These are phyloP conservation scores for Penicillium paxilli DNA, from an alignment of 495 filamentous ascomycete genomes.

Conservation along the genomic window DNA sequence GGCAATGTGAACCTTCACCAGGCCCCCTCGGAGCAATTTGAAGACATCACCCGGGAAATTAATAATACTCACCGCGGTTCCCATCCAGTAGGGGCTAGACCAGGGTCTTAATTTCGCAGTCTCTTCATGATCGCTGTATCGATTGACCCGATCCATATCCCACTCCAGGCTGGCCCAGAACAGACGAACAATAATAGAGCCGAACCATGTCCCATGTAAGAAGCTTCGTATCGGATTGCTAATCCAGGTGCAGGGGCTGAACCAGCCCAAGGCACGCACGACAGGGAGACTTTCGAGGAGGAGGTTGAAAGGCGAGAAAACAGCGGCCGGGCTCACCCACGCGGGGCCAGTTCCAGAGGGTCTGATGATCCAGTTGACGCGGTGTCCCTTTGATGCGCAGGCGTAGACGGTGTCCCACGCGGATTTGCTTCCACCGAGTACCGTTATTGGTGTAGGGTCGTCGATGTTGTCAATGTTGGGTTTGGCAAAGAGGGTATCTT, in stretches of 20 bases:
- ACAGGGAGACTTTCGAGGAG: slow-evolving; percentile 10
- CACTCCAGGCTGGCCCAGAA: slow-evolving; percentile 9
- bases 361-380: slow-evolving; percentile 9
- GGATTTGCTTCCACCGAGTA: slow-evolving; percentile 10
- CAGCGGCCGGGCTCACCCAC: slow-evolving; percentile 9
- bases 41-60: slow-evolving; percentile 11
- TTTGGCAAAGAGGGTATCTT: slow-evolving; percentile 7
- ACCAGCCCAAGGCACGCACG: slow-evolving; percentile 12
- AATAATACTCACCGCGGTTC: slow-evolving; percentile 9
- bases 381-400: slow-evolving; percentile 9
- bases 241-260: slow-evolving; percentile 7
- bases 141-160: slow-evolving; percentile 10
- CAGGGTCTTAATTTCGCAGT: slow-evolving; percentile 9
- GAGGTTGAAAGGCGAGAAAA: slow-evolving; percentile 9
- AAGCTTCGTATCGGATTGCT: slow-evolving; percentile 9
- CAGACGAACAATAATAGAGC: slow-evolving; percentile 9
- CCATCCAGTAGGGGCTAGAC: slow-evolving; percentile 6
- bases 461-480: slow-evolving; percentile 8
- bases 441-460: slow-evolving; percentile 8
- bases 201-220: slow-evolving; percentile 12
- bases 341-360: slow-evolving; percentile 7
- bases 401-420: slow-evolving; percentile 11
- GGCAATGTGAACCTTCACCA: slow-evolving; percentile 11
- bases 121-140: slow-evolving; percentile 10
- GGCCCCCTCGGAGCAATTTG: slow-evolving; percentile 6